phyloP scores from a whole-genome alignment of 768 basidiomycete genomes.

The Leccinum variicolor region DNA sequence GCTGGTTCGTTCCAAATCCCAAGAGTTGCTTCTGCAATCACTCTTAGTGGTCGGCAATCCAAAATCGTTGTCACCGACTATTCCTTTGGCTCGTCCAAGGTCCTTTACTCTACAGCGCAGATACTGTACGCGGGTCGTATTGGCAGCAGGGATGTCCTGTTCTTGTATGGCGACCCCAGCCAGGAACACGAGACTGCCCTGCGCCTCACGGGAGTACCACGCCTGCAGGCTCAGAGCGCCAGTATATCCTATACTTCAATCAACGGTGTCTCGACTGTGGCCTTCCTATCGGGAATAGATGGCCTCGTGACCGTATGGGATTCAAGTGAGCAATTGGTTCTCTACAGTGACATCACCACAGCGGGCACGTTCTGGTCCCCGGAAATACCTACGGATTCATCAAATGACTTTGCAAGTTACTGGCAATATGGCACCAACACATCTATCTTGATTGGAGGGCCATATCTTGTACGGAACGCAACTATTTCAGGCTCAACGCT shows the following conservation, averaged over 20 bases:
- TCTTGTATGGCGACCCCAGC: constrained; percentile 53
- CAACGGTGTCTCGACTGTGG: constrained; percentile 41
- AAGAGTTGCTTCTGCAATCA: constrained; percentile 47
- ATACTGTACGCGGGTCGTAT: constrained; percentile 66
- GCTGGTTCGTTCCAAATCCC: constrained; percentile 56
- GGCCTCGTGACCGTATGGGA: constrained; percentile 66
- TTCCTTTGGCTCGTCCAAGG: constrained; percentile 58
- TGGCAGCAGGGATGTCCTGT: constrained; percentile 58
- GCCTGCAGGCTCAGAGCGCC: constrained; percentile 28
- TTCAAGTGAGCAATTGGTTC: constrained; percentile 60
- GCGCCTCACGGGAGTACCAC: constrained; percentile 44
- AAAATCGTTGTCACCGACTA: constrained; percentile 74
- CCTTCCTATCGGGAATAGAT: constrained; percentile 52
- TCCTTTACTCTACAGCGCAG: constrained; percentile 70
- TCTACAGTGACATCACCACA: constrained; percentile 64
- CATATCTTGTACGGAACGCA: constrained; percentile 60
- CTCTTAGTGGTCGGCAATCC: constrained; percentile 66
- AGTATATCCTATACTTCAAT: constrained; percentile 22
- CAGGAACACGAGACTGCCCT: constrained; percentile 57
- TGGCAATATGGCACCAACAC: constrained; percentile 73
- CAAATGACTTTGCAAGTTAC: constrained; percentile 51
- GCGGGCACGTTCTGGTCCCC: constrained; percentile 79
- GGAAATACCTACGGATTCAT: constrained; percentile 41
- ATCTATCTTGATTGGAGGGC: constrained; percentile 63
- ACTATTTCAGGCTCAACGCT: constrained; percentile 47